Evolutionary conservation across 352 stramenopile species (phyloP), one percentile per base, ranked within the genome.

Genomic region (Phytophthora colocasiae): DNA sequence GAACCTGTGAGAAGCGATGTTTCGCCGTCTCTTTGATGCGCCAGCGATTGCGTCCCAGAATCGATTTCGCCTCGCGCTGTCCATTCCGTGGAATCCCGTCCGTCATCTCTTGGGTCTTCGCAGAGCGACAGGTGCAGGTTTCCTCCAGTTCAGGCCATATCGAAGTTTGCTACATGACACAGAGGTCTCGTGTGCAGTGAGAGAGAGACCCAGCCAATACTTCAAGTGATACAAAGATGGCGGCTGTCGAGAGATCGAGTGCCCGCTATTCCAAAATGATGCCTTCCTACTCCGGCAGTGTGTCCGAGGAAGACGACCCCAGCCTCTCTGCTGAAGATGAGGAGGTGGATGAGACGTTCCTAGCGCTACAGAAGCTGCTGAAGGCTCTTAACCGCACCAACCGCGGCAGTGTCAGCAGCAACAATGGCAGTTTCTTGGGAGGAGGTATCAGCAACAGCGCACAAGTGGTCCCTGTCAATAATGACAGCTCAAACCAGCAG

Each of bases 331-430:
- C 62, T 39, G 80, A 92, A 14, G 81, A 92, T 12, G 83, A 89
- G 15, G 85, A 93, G 40, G 75, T 90, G 29, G 85, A 93, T 60
- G 85, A 93, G 67, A 93, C 85, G 38, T 93, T 93, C 50, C 11
- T 93, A 43, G 83, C 85, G 17, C 77, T 93, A 11, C 85, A 93
- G 57, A 89, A 87, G 59, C 68, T 93, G 46, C 71, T 93, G 14
- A 84, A 80, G 56, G 72, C 80, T 32, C 81, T 93, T 22, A 89
- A 90, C 55, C 73, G 69, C 44, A 79, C 54, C 22, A 76, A 64
- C 15, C 48, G 71, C 44, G 68, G 45, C 26, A 70, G 56, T 24
- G 17, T n/a, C 41, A 48, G 53, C 63, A 57, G 67, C 64, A 63
- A 41, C 48, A 63, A 63, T 44, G 27, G 55, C 41, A 61, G 60